Conservation (phyloP, 176 grass and related monocot species). For the Tillandsia leiboldiana region DNA sequence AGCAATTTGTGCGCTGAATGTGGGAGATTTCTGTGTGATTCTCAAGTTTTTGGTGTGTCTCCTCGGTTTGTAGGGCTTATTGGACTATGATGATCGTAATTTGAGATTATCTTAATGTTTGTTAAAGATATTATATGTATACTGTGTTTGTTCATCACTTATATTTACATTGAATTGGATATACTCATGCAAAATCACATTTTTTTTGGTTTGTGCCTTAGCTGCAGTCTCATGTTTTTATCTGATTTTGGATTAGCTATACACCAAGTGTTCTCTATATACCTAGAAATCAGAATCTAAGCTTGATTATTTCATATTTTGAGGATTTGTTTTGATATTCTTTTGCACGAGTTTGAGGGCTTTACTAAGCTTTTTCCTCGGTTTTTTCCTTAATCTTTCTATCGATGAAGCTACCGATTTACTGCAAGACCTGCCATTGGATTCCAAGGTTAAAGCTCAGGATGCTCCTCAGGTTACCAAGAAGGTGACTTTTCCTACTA, state of each 20-base stretch:
- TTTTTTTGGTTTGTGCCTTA: neutral
- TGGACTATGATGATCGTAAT: neutral
- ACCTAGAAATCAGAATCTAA: neutral
- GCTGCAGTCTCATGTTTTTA: neutral
- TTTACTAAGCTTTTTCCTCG: neutral
- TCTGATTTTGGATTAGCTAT: neutral
- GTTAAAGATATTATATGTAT: neutral
- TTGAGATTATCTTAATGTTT: neutral
- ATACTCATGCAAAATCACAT: neutral
- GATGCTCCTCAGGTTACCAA: slow-evolving; percentile 28
- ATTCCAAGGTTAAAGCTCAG: slow-evolving; percentile 26
- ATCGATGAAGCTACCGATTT: slow-evolving; percentile 44
- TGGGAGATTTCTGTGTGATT: neutral
- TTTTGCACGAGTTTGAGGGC: neutral
- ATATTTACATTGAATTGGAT: neutral
- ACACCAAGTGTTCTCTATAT: neutral
- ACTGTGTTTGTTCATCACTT: neutral
- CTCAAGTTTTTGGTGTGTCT: neutral
- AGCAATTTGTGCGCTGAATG: neutral
- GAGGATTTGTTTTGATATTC: neutral
- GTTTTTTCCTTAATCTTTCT: slow-evolving; percentile 29
- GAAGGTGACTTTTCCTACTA: slow-evolving; percentile 23
- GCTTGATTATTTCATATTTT: neutral
- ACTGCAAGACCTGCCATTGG: slow-evolving; percentile 46
- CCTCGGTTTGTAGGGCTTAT: neutral